phyloP scores from a whole-genome alignment of 1,139 yeast species.

The Candida tunisiensis region DNA sequence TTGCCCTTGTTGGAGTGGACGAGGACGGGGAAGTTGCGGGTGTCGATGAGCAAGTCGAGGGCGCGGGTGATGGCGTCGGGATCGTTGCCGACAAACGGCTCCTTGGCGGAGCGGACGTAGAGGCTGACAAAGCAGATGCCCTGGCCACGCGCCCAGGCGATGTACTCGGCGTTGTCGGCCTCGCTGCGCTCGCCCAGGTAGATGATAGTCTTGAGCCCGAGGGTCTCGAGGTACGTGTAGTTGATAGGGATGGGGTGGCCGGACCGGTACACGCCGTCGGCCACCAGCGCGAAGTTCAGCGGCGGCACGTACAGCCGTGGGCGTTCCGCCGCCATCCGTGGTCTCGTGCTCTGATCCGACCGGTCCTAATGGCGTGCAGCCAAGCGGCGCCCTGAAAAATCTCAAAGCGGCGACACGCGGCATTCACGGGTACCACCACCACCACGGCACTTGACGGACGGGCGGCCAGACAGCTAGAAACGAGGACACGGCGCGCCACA shows the following conservation, averaged over 20 bases:
- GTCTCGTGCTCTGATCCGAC: neutral
- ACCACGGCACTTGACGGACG: too few species aligned
- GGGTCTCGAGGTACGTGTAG: conserved; percentile 55
- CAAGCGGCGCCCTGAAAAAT: too few species aligned
- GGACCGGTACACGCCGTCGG: conserved; percentile 71
- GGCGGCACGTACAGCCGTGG: conserved; percentile 45
- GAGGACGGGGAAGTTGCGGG: conserved; percentile 67
- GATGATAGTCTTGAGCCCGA: conserved; percentile 62
- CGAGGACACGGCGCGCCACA: too few species aligned
- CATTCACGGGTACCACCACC: too few species aligned
- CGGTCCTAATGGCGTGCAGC: too few species aligned
- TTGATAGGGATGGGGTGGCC: conserved; percentile 89
- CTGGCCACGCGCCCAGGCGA: conserved; percentile 39
- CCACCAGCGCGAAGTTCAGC: conserved; percentile 74
- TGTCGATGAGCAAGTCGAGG: conserved; percentile 44
- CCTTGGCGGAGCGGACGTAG: conserved; percentile 54
- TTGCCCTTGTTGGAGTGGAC: conserved; percentile 92
- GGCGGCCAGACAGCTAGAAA: too few species aligned
- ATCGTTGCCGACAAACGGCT: conserved; percentile 48
- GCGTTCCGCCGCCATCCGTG: neutral
- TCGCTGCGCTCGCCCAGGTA: conserved; percentile 49
- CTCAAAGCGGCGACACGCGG: too few species aligned
- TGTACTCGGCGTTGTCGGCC: conserved; percentile 42
- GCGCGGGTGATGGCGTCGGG: conserved; percentile 44
- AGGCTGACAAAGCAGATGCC: conserved; percentile 47